These are phyloP conservation scores for Aspergillus jensenii DNA, from an alignment of 2,329 filamentous ascomycete genomes.

Conservation along the genomic window DNA sequence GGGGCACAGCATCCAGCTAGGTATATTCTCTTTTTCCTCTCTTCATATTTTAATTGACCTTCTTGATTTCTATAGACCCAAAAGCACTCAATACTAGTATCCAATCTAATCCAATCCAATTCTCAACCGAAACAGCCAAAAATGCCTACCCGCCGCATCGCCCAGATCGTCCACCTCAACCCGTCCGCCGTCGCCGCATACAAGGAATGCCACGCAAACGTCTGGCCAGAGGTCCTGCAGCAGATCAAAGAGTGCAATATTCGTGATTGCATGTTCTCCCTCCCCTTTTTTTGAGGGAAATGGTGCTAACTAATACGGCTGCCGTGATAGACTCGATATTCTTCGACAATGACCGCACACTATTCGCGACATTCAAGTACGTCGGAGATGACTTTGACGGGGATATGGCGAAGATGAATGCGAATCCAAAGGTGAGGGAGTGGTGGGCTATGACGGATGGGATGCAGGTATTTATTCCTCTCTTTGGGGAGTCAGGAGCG, in stretches of 20 bases:
- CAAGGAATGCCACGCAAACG: slow-evolving; percentile 69
- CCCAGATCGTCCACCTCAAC: slow-evolving; percentile 71
- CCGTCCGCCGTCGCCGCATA: slow-evolving; percentile 66
- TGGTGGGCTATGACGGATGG: slow-evolving; percentile 82
- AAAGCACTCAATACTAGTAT: no score
- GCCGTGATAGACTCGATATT: slow-evolving; percentile 63
- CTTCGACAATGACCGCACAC: slow-evolving; percentile 66
- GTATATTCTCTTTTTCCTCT: background rate
- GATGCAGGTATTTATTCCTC: slow-evolving; percentile 57
- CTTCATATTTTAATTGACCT: no score
- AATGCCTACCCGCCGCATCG: slow-evolving; percentile 50
- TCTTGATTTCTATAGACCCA: no score
- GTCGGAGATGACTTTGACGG: slow-evolving; percentile 69
- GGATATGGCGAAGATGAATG: slow-evolving; percentile 75
- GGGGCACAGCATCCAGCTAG: background rate
- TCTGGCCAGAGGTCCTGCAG: slow-evolving; percentile 75
- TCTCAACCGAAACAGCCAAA: background rate
- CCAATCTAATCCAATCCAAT: no score
- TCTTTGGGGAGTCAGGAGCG: background rate
- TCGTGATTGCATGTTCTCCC: slow-evolving; percentile 59
- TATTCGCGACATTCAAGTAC: slow-evolving; percentile 79
- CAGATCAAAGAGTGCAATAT: slow-evolving; percentile 77
- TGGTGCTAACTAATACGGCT: background rate
- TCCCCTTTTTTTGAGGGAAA: background rate
- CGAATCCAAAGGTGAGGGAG: slow-evolving; percentile 69